These are phyloP conservation scores for Linaria vulgaris DNA, from an alignment of 257 asterid species.

Conservation along the genomic window DNA sequence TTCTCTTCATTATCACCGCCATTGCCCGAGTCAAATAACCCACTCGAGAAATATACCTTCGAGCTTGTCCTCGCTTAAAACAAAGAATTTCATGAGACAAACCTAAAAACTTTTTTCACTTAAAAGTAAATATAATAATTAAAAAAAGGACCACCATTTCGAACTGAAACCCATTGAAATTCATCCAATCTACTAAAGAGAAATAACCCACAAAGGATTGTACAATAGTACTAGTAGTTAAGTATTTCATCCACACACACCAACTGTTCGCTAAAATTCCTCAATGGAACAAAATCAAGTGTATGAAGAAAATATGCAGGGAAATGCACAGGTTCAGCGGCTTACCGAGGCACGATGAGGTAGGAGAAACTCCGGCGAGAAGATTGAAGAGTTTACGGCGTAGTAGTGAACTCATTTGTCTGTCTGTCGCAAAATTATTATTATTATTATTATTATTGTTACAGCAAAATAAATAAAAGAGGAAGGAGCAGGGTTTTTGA, in stretches of 20 bases:
- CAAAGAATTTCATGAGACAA: neutral
- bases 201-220: neutral
- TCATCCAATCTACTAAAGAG: neutral
- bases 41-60: conserved; percentile 56
- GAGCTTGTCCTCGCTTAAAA: conserved; percentile 47
- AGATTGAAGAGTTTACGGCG: conserved; percentile 40
- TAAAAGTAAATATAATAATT: neutral
- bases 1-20: conserved; percentile 33
- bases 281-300: neutral
- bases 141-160: neutral
- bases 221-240: neutral
- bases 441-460: too few relatives aligned
- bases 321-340: neutral
- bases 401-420: conserved; percentile 49
- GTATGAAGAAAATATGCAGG: neutral
- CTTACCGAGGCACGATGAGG: conserved; percentile 40
- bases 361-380: conserved; percentile 34
- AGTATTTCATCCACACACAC: neutral
- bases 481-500: conserved; percentile 5
- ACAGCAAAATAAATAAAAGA: too few relatives aligned
- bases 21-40: conserved; percentile 33
- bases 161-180: neutral
- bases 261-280: conserved; percentile 29
- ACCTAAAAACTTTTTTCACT: neutral
- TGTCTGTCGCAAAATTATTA: too few relatives aligned